phyloP scores from a whole-genome alignment of 2,329 filamentous ascomycete genomes.

The Neodidymelliopsis sp. region DNA sequence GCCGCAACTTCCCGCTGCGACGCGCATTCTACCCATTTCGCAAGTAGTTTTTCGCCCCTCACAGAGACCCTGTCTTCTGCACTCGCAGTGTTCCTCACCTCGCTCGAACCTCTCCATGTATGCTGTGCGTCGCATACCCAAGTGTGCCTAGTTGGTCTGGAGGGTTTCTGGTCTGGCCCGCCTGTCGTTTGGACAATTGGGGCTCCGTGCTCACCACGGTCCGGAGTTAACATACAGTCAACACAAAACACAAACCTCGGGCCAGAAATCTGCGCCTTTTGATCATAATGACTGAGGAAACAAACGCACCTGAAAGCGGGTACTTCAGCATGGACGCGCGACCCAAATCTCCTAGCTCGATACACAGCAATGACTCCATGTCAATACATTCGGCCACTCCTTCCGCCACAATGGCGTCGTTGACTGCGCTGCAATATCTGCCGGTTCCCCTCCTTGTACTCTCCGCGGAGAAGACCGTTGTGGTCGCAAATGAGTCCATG shows the following conservation, averaged over 20 bases:
- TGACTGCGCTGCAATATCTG: slow-evolving; percentile 72
- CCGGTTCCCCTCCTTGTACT: slow-evolving; percentile 76
- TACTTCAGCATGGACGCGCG: slow-evolving; percentile 41
- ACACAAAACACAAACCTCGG: neutral
- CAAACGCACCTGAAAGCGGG: slow-evolving; percentile 26
- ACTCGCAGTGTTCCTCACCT: slow-evolving; percentile 1
- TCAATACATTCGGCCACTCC: slow-evolving; percentile 40
- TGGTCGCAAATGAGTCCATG: slow-evolving; percentile 79
- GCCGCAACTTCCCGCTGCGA: slow-evolving; percentile 20
- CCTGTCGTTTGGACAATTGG: slow-evolving; percentile 1
- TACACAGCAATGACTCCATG: slow-evolving; percentile 41
- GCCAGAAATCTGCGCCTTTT: slow-evolving; percentile 1
- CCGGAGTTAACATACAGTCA: neutral
- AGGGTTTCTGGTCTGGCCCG: slow-evolving; percentile 10
- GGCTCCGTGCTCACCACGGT: slow-evolving; percentile 3
- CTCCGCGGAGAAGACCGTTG: slow-evolving; percentile 71
- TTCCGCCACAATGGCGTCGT: slow-evolving; percentile 39
- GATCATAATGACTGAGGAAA: slow-evolving; percentile 34
- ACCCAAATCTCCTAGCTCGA: slow-evolving; percentile 38
- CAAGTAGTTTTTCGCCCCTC: slow-evolving; percentile 10
- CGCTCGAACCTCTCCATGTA: slow-evolving; percentile 14
- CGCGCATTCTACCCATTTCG: slow-evolving; percentile 21
- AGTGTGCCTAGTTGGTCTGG: slow-evolving; percentile 16
- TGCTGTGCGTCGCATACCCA: slow-evolving; percentile 1
- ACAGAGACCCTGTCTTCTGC: slow-evolving; percentile 1